A percentile compares a stretch with the other conserved stretches of the same genome.
Evolutionary conservation across 179 eudicot species (phyloP).

Genomic region (Beta macrorhiza): DNA sequence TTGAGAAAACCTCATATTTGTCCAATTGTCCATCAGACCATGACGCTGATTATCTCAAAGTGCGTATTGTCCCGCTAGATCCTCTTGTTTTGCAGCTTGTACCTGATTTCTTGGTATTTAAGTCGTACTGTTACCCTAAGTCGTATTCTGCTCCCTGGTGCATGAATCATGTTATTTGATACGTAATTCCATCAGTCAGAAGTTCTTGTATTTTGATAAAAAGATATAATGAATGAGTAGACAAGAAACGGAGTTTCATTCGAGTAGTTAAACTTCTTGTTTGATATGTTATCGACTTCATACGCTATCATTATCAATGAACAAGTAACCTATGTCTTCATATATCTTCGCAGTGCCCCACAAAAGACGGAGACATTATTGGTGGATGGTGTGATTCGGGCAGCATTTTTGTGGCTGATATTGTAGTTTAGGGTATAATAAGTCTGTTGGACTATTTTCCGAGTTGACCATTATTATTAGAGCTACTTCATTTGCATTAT

Average conservation of each 20-base stretch:
- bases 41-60: too few relatives aligned
- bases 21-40: too few relatives aligned
- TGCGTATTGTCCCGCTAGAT: too few relatives aligned
- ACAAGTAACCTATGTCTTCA: neutral
- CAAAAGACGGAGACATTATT: constrained; percentile 54
- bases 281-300: neutral
- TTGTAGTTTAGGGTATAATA: constrained; percentile 16
- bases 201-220: neutral
- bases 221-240: neutral
- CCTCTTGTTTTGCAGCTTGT: neutral
- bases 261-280: neutral
- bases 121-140: neutral
- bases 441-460: neutral
- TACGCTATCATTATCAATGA: neutral
- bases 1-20: too few relatives aligned
- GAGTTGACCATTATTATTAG: neutral
- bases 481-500: constrained; percentile 1
- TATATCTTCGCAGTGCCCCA: constrained; percentile 40
- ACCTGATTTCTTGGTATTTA: neutral
- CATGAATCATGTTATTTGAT: neutral
- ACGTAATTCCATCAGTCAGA: neutral
- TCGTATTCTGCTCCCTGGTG: neutral
- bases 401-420: constrained; percentile 62
- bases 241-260: neutral
- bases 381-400: constrained; percentile 82